Conservation (phyloP, 2,329 filamentous ascomycete species). For the Botryotinia calthae region DNA sequence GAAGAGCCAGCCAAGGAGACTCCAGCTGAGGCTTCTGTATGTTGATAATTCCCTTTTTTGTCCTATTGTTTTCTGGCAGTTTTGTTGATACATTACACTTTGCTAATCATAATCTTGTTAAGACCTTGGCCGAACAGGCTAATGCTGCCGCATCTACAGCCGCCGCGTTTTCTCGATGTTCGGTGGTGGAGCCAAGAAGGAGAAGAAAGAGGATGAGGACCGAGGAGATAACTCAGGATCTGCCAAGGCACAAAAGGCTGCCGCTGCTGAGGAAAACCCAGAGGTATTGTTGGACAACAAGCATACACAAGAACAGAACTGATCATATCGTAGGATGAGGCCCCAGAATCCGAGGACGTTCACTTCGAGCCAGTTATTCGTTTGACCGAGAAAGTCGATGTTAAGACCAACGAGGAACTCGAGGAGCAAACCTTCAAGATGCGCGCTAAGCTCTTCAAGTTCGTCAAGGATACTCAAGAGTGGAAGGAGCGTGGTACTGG, state of each 20-base stretch:
- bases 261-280: conserved; percentile 41
- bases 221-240: conserved; percentile 85
- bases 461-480: conserved; percentile 85
- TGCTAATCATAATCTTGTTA: conserved; percentile 21
- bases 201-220: conserved; percentile 83
- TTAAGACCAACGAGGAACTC: conserved; percentile 96
- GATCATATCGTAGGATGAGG: conserved; percentile 55
- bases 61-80: neutral
- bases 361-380: conserved; percentile 97
- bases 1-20: conserved; percentile 30
- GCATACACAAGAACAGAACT: conserved; percentile 25
- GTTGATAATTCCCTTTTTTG: neutral
- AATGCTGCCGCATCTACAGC: conserved; percentile 41
- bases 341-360: conserved; percentile 84
- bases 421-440: conserved; percentile 99
- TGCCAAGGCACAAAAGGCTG: conserved; percentile 72
- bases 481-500: conserved; percentile 99
- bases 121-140: conserved; percentile 39
- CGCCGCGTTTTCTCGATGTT: conserved; percentile 91
- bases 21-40: conserved; percentile 29
- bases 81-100: conserved; percentile 1
- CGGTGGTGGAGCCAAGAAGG: conserved; percentile 94
- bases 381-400: conserved; percentile 94
- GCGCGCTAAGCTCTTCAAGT: conserved; percentile 99
- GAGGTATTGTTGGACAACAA: conserved; percentile 31